Conservation (phyloP, 2,329 filamentous ascomycete species). For the Sarocladium brachiariae region DNA sequence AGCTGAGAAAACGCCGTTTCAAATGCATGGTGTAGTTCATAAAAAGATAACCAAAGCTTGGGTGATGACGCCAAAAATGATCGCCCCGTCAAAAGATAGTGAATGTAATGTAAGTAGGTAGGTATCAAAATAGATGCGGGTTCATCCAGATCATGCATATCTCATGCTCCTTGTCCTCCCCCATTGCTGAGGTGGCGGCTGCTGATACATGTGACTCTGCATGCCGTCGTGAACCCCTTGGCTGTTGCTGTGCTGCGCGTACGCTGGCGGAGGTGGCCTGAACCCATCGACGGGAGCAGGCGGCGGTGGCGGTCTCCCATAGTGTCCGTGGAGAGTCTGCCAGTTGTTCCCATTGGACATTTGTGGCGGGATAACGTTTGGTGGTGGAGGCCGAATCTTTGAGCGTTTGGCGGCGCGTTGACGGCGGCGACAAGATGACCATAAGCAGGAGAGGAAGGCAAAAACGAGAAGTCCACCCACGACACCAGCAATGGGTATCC, state of each 20-base stretch:
- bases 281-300: background rate
- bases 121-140: no score
- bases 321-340: conserved; percentile 1
- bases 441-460: conserved; percentile 60
- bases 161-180: conserved; percentile 14
- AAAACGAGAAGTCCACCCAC: conserved; percentile 64
- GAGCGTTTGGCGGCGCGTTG: conserved; percentile 14
- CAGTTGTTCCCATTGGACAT: conserved; percentile 5
- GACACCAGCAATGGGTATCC: conserved; percentile 70
- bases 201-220: background rate
- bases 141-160: conserved; percentile 21
- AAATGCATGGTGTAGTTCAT: no score
- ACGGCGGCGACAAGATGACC: conserved; percentile 30
- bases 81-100: no score
- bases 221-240: background rate
- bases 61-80: no score
- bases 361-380: background rate
- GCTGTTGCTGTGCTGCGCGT: background rate
- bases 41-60: no score
- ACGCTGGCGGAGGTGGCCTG: conserved; percentile 3
- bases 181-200: conserved; percentile 10
- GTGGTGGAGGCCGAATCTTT: background rate
- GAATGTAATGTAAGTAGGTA: no score
- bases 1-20: no score
- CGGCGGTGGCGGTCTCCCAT: background rate